Base-by-base conservation (phyloP, 352 stramenopile species). In the Globisporangium middletonii region DNA sequence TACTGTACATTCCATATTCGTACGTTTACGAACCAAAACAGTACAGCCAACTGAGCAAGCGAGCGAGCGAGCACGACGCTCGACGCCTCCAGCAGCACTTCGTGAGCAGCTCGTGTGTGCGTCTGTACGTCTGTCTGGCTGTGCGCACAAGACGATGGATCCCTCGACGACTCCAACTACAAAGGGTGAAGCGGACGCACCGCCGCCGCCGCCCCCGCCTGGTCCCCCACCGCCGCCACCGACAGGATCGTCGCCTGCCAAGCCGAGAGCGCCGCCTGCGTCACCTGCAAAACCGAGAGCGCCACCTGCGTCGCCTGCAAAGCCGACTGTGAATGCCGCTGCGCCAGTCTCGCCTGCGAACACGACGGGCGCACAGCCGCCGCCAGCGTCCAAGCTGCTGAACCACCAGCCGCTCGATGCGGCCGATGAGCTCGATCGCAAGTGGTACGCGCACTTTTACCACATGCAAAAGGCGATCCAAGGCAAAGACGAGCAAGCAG, bases 401-500 rank as follows among this genome's bases (percentile, higher is more conserved):
- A 87, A 81, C 33, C 78, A 91, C 50, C 50, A 76, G 44, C 82
- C 84, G 38, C 69, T 92, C n/a, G 84, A 94, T 33, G 68, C 65
- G 0, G 75, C 84, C 0, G 84, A 94, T 28, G 84, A 94, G 46
- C 59, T 92, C 42, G 84, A 94, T 44, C 79, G 84, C 49, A 94
- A 94, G 55, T 94, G 84, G 84, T 91, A 88, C 45, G 81, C 80
- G 44, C 84, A 94, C 49, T 92, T 87, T 50, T 89, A 91, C 53
- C 78, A 90, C 62, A 86, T 92, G 74, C 84, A 92, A 50, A 94
- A 92, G 61, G 67, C 77, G 28, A 80, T 94, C 35, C 77, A 86
- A 28, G 72, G 72, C 54, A 90, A 90, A 50, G 80, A 92, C 65
- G 78, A 91, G 30, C 50, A 66, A 2, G 59, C 69, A 1, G 62